Evolutionary conservation across 345 rosid genomes (phyloP), one percentile per base, ranked within the genome.

Genomic region (Citrus inodora): DNA sequence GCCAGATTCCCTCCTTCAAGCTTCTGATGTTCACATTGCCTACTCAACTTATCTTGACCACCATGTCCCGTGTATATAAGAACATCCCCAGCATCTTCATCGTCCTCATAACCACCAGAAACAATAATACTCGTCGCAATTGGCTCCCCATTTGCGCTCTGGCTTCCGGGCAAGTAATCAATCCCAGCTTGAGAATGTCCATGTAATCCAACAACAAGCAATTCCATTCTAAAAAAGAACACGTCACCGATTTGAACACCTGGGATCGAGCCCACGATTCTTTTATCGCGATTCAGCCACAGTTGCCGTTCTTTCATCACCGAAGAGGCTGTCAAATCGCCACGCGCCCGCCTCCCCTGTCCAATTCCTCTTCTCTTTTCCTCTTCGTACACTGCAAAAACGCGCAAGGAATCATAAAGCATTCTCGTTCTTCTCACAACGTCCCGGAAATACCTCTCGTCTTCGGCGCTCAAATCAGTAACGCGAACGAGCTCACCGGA

Each of bases 81-180:
- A 55, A 84, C 81, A 76, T 94, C 95, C 19, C 98, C 97, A 4
- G 83, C 80, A 79, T 94, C 97, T 71, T 90, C 92, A 67, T 93
- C 98, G 21, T 94, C 95, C 79, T 92, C 98, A 27, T 91, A 94
- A 10, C 98, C 98, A 46, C 98, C 98, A 0, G 98, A 94, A 77
- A 90, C 93, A 38, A 94, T 92, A 37, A 93, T 87, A 78, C 98
- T 93, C 1, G 98, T 95, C 0, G 98, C 98, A 30, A 95, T 91
- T 0, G 98, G 94, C 83, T 95, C 92, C 1, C 97, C 90, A 61
- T 87, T 93, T 6, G 96, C 86, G 80, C 98, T 93, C 71, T 84
- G 87, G 70, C 89, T 84, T 5, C 83, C 89, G 1, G 93, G 79
- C 62, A 92, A 77, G 71, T 86, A 93, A 73, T 95, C 99, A 70